A percentile compares a stretch with the other conserved stretches of the same genome.
phyloP scores from a whole-genome alignment of 1,284 basidiomycete species.

The Pisolithus thermaeus region DNA sequence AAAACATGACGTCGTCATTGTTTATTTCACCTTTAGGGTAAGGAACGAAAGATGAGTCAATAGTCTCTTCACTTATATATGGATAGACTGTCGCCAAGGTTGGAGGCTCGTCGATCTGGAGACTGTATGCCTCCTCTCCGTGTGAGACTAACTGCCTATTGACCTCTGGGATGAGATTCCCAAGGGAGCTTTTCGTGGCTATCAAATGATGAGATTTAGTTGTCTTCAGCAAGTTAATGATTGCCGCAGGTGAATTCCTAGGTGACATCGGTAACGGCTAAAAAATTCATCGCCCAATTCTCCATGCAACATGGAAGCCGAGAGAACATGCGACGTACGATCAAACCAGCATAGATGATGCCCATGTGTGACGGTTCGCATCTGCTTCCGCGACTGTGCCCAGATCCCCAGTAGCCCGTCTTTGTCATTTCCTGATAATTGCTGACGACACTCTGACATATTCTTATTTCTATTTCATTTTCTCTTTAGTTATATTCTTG shows the following conservation, averaged over 20 bases:
- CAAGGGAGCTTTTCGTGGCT: slow-evolving; percentile 22
- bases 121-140: neutral
- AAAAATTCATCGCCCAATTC: neutral
- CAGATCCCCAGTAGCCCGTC: too few relatives aligned
- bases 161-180: slow-evolving; percentile 22
- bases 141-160: slow-evolving; percentile 4
- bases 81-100: slow-evolving; percentile 26
- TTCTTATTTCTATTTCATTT: too few relatives aligned
- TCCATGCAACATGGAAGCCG: neutral
- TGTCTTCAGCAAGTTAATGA: slow-evolving; percentile 7
- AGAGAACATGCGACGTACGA: slow-evolving; percentile 18
- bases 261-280: slow-evolving; percentile 32
- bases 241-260: neutral
- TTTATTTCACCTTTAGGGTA: slow-evolving; percentile 19
- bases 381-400: too few relatives aligned
- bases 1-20: slow-evolving; percentile 19
- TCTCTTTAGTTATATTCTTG: too few relatives aligned
- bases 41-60: slow-evolving; percentile 19
- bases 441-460: too few relatives aligned
- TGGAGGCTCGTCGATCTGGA: slow-evolving; percentile 26
- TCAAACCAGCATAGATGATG: slow-evolving; percentile 24
- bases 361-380: slow-evolving; percentile 13
- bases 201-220: slow-evolving; percentile 28
- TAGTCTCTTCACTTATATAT: slow-evolving; percentile 26
- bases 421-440: too few relatives aligned